Percentiles rank a stretch among this genome's conserved stretches.
These are phyloP conservation scores for Lagenidium giganteum DNA, from an alignment of 352 stramenopile genomes.

Conservation along the genomic window DNA sequence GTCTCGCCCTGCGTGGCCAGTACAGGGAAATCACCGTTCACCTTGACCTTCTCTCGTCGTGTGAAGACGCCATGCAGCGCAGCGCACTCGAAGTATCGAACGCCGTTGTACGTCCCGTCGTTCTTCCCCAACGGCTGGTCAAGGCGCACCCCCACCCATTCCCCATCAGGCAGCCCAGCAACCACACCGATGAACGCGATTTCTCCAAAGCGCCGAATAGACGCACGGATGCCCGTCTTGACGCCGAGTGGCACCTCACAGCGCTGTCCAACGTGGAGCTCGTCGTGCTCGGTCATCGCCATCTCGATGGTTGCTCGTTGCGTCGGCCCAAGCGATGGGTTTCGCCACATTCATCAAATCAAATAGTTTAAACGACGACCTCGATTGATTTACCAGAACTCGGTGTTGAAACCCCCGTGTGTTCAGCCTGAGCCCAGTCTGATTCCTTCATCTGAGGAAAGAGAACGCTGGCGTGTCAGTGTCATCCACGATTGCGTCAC, in stretches of 20 bases:
- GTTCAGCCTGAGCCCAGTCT: no score
- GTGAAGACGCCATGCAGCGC: constrained; percentile 66
- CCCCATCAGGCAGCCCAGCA: constrained; percentile 39
- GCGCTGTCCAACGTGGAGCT: constrained; percentile 41
- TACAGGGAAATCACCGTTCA: constrained; percentile 44
- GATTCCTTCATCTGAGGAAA: no score
- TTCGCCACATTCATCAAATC: no score
- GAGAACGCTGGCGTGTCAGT: no score
- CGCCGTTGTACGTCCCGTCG: constrained; percentile 46
- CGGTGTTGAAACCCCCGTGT: no score
- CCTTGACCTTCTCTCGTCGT: constrained; percentile 51
- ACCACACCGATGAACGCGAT: constrained; percentile 61
- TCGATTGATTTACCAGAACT: no score
- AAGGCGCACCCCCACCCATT: constrained; percentile 68
- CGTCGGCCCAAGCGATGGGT: no score
- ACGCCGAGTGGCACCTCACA: constrained; percentile 56
- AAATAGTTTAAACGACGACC: no score
- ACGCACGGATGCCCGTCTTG: constrained; percentile 34
- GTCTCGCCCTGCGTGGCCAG: constrained; percentile 42
- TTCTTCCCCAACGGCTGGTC: constrained; percentile 76
- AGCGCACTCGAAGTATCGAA: constrained; percentile 58
- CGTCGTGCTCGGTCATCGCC: neutral
- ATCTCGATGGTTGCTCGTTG: constrained; percentile 1
- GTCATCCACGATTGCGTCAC: no score
- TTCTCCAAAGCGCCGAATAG: constrained; percentile 60